Evolutionary conservation across 306 rosid genomes (phyloP), one percentile per base, ranked within the genome.

Genomic region (Vigna unguiculata): DNA sequence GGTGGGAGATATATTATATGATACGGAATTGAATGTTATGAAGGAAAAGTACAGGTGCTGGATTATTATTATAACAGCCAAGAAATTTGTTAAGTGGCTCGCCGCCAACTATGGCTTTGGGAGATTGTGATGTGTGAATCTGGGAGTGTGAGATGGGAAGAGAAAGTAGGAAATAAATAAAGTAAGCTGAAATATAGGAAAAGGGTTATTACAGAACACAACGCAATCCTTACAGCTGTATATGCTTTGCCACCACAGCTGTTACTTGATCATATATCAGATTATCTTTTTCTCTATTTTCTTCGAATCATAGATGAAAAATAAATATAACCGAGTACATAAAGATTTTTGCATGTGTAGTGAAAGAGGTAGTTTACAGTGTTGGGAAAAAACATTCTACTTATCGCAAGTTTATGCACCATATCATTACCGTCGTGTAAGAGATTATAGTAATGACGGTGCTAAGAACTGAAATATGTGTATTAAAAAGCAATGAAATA

Each of bases 1-100:
- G 24, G 13, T 58, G 76, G 65, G 36, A 60, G 10, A 70, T 46
- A 43, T 25, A 9, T 40, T 11, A 13, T 9, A 40, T 40, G 45
- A 13, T 9, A 40, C 9, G 45, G 4, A 40, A 40, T 40, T 40
- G 45, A 40, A 38, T 68, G 68, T 15, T 47, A 32, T 47, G 55
- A 20, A 74, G 81, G 81, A 75, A 81, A 81, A 75, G 59, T 49
- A 75, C 81, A 41, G 63, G 60, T 81, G 85, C 78, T 70, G 81
- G 63, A 60, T 40, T 75, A 81, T 74, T 47, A 69, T 70, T 43
- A 59, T 59, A 38, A 75, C 46, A 48, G 64, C 77, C 69, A 70
- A 55, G 32, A 41, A 41, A 28, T 20, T 28, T 70, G 74, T 66
- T 5, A 47, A 69, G 85, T 76, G 74, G 81, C 16, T 20, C 20